Percentiles rank a stretch among this genome's conserved stretches.
Evolutionary conservation across 805 yeast species (phyloP).

Genomic region (Candida tibetensis): DNA sequence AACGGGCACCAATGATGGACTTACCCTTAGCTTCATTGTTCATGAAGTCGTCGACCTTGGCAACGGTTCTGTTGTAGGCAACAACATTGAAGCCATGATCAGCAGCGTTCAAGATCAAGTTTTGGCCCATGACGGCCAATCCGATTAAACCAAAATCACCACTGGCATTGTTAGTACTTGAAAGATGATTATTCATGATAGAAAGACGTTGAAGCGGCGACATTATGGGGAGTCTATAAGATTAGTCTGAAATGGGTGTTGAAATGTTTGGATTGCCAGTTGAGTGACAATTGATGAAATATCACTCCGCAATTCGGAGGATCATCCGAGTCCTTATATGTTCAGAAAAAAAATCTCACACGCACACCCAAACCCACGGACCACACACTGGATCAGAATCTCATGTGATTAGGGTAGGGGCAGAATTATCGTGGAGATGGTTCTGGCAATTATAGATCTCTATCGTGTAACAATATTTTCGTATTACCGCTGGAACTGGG

Average conservation of each 20-base stretch:
- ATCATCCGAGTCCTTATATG: too few species aligned
- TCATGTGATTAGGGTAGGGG: too few species aligned
- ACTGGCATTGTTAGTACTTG: constrained; percentile 37
- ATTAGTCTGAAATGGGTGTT: neutral
- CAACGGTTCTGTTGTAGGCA: constrained; percentile 96
- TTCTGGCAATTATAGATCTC: too few species aligned
- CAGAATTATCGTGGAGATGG: too few species aligned
- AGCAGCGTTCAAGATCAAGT: constrained; percentile 94
- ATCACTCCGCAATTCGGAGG: too few species aligned
- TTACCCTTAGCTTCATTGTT: constrained; percentile 96
- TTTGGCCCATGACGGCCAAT: constrained; percentile 99
- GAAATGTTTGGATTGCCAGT: too few species aligned
- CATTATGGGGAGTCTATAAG: constrained; percentile 5
- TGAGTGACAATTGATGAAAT: too few species aligned
- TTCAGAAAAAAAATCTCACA: too few species aligned
- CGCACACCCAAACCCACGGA: too few species aligned
- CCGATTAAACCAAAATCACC: constrained; percentile 99
- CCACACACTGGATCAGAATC: too few species aligned
- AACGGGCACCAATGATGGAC: constrained; percentile 92
- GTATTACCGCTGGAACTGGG: too few species aligned
- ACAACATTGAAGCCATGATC: constrained; percentile 98
- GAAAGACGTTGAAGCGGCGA: constrained; percentile 10
- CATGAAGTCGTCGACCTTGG: constrained; percentile 92
- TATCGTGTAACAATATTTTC: too few species aligned
- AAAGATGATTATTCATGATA: constrained; percentile 13